Evolutionary conservation across 352 stramenopile genomes (phyloP).

Genomic region (Phytopythium sindhum): DNA sequence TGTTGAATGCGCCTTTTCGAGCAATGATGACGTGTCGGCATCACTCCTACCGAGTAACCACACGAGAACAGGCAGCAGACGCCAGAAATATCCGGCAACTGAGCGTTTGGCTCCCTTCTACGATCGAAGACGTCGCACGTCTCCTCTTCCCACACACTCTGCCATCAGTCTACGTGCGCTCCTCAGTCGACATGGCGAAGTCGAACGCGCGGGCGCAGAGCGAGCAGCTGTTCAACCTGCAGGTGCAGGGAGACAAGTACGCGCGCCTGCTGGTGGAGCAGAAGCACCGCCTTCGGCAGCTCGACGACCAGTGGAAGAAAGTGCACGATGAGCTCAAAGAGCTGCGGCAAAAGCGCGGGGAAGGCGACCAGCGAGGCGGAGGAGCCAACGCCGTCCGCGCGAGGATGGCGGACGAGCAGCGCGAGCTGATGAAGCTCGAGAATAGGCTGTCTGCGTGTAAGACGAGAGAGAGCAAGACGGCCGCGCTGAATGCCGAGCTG

Average conservation of each 20-base stretch:
- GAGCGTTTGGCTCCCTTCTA: no score
- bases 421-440: conserved; percentile 77
- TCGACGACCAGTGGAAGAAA: conserved; percentile 71
- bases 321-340: conserved; percentile 65
- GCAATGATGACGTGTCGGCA: no score
- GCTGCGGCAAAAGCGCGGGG: conserved; percentile 55
- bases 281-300: conserved; percentile 62
- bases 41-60: no score
- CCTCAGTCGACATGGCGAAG: conserved; percentile 52
- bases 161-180: no score
- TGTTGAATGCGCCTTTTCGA: no score
- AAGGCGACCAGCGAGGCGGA: conserved; percentile 69
- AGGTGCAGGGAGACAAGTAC: conserved; percentile 80
- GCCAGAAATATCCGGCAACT: no score
- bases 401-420: conserved; percentile 68
- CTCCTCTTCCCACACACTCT: no score
- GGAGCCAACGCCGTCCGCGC: conserved; percentile 67
- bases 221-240: conserved; percentile 81
- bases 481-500: conserved; percentile 53
- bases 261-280: conserved; percentile 61
- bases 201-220: conserved; percentile 64
- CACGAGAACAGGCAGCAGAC: no score
- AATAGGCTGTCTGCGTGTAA: conserved; percentile 70
- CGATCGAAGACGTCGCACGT: no score
- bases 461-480: conserved; percentile 76